Conservation (phyloP, 257 asterid species). For the Salvia miltiorrhiza region DNA sequence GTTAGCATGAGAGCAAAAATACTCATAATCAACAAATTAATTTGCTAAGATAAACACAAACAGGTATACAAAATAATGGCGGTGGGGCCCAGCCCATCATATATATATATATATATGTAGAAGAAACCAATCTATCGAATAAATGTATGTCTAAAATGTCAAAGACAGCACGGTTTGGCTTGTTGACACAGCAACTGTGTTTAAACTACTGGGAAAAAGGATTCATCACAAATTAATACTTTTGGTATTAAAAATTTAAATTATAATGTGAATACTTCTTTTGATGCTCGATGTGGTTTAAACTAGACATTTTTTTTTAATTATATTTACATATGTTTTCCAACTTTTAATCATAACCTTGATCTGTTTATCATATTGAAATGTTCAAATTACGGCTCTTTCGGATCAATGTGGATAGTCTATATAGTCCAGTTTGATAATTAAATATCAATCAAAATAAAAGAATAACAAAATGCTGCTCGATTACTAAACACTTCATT, state of each 20-base stretch:
- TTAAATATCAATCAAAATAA: too few relatives aligned
- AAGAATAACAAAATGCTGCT: too few relatives aligned
- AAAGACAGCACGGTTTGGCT: too few relatives aligned
- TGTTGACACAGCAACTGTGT: constrained; percentile 30
- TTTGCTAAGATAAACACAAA: constrained; percentile 25
- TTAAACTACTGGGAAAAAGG: too few relatives aligned
- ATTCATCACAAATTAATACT: too few relatives aligned
- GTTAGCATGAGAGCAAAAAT: background rate
- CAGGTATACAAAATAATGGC: constrained; percentile 26
- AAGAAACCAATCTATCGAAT: background rate
- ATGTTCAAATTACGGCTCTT: too few relatives aligned
- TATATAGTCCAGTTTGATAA: background rate
- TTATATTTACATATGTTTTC: too few relatives aligned
- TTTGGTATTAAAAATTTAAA: too few relatives aligned
- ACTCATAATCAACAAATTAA: constrained; percentile 2
- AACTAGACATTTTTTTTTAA: background rate
- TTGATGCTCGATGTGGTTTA: background rate
- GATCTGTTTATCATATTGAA: too few relatives aligned
- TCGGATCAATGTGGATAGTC: too few relatives aligned
- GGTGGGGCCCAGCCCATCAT: constrained; percentile 15
- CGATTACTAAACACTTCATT: too few relatives aligned
- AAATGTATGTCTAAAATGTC: constrained; percentile 7
- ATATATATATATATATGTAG: background rate
- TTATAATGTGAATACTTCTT: background rate
- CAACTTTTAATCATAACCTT: too few relatives aligned